These are phyloP conservation scores for Starmera amethionina DNA, from an alignment of 805 yeast species.

Conservation along the genomic window DNA sequence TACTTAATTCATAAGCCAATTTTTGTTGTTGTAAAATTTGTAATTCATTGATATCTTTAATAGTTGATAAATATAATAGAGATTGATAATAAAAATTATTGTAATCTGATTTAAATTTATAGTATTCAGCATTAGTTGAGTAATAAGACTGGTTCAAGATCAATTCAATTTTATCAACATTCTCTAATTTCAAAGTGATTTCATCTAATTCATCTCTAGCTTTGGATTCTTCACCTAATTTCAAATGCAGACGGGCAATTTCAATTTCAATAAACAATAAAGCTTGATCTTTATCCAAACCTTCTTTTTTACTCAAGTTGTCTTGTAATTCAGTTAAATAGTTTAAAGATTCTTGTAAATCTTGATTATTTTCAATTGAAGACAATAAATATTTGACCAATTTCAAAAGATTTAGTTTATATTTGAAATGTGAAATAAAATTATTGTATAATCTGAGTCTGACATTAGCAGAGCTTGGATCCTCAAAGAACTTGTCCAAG, in stretches of 20 bases:
- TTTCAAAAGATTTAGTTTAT: slow-evolving; percentile 69
- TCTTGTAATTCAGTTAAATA: slow-evolving; percentile 34
- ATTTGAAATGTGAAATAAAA: slow-evolving; percentile 58
- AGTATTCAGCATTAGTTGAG: slow-evolving; percentile 67
- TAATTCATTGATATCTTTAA: slow-evolving; percentile 33
- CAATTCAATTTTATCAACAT: slow-evolving; percentile 42
- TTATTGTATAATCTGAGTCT: slow-evolving; percentile 60
- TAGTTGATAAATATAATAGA: slow-evolving; percentile 72
- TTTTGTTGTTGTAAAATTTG: slow-evolving; percentile 30
- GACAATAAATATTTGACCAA: slow-evolving; percentile 64
- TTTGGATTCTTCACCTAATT: slow-evolving; percentile 41
- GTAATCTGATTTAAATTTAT: slow-evolving; percentile 68
- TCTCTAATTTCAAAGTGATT: slow-evolving; percentile 48
- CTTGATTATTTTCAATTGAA: slow-evolving; percentile 35
- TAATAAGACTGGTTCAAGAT: slow-evolving; percentile 78
- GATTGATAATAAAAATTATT: slow-evolving; percentile 75
- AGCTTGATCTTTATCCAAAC: slow-evolving; percentile 41
- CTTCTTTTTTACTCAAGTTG: slow-evolving; percentile 33
- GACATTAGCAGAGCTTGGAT: slow-evolving; percentile 40
- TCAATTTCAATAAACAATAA: slow-evolving; percentile 53
- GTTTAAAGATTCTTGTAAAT: slow-evolving; percentile 38
- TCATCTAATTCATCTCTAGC: slow-evolving; percentile 62
- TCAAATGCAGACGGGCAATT: slow-evolving; percentile 61
- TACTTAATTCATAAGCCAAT: slow-evolving; percentile 65
- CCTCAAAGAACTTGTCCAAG: slow-evolving; percentile 50